Conservation (phyloP, 768 basidiomycete genomes). For the Leccinum disarticulatum region DNA sequence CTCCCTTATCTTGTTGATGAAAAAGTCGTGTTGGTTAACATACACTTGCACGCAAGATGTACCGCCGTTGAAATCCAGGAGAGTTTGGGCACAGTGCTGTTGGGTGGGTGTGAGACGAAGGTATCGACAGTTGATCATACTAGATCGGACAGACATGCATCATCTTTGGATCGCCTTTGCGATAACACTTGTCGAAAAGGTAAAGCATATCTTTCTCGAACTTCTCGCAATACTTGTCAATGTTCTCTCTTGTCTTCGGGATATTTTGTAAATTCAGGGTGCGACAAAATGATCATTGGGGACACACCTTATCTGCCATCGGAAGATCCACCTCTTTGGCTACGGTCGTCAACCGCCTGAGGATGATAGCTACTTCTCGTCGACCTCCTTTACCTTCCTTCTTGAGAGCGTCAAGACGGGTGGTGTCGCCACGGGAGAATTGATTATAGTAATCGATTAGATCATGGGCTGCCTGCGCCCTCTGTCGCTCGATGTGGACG, state of each 20-base stretch:
- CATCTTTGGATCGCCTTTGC: constrained; percentile 97
- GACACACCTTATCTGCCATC: constrained; percentile 70
- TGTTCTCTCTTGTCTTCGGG: constrained; percentile 77
- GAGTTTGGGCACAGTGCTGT: constrained; percentile 95
- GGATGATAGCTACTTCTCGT: constrained; percentile 81
- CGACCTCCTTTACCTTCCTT: constrained; percentile 91
- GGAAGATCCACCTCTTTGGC: constrained; percentile 93
- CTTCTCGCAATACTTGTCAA: constrained; percentile 97
- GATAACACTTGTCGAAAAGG: constrained; percentile 93
- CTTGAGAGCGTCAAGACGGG: constrained; percentile 68
- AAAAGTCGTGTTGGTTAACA: constrained; percentile 99
- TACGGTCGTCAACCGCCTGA: constrained; percentile 81
- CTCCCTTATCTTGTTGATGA: constrained; percentile 88
- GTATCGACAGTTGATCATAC: constrained; percentile 4
- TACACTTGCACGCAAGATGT: constrained; percentile 97
- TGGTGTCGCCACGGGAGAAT: constrained; percentile 79
- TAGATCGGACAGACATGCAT: constrained; percentile 74
- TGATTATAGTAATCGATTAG: constrained; percentile 94
- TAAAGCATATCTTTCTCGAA: constrained; percentile 99
- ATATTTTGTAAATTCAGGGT: not conserved
- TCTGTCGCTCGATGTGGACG: constrained; percentile 85
- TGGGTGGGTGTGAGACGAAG: constrained; percentile 10
- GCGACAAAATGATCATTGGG: not conserved
- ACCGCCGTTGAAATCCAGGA: constrained; percentile 97
- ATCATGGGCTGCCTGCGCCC: constrained; percentile 93